Evolutionary conservation across 345 rosid species (phyloP), one percentile per base, ranked within the genome.

Genomic region (Alliaria petiolata): DNA sequence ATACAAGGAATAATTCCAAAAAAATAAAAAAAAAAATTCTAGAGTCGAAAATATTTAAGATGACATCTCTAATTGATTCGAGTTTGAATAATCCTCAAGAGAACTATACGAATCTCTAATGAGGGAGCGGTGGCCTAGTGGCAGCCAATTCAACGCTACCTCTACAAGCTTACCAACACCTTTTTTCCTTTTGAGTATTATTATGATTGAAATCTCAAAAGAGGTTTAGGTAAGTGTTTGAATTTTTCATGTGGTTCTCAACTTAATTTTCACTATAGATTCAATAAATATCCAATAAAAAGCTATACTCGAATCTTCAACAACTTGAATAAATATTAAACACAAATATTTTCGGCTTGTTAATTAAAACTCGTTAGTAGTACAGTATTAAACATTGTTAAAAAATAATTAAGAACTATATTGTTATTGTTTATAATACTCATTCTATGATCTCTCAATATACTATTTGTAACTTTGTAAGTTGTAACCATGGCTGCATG

Each of bases 131-230:
- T 50, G 74, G 67, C 59, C 33, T 60, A 50, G 15, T n/a, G 51
- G 26, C 44, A 71, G 26, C 68, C 53, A 50, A 50, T 30, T 61
- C 61, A 70, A 70, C 60, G 33, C n/a, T 49, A 44, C 49, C 4
- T 35, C 20, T 28, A 43, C 58, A 46, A 45, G n/a, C n/a, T n/a
- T n/a, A n/a, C n/a, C n/a, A n/a, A n/a, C n/a, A 25, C 57, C 15
- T 5, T 2, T 3, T 7, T 36, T 53, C 40, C 22, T 8, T 57
- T 58, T 16, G 14, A 45, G 20, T 69, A 68, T 30, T 25, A 26
- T 38, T 49, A 49, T 38, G 38, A 50, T 70, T 70, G 25, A 15
- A 60, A 70, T 17, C 67, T 39, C 65, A 28, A 47, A 22, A 50
- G 4, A 8, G n/a, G 43, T 61, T 19, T 42, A 31, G n/a, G 14